A percentile compares a stretch with the other conserved stretches of the same genome.
Conservation (phyloP, 1,139 yeast species). For the Saccharomyces hybrid region DNA sequence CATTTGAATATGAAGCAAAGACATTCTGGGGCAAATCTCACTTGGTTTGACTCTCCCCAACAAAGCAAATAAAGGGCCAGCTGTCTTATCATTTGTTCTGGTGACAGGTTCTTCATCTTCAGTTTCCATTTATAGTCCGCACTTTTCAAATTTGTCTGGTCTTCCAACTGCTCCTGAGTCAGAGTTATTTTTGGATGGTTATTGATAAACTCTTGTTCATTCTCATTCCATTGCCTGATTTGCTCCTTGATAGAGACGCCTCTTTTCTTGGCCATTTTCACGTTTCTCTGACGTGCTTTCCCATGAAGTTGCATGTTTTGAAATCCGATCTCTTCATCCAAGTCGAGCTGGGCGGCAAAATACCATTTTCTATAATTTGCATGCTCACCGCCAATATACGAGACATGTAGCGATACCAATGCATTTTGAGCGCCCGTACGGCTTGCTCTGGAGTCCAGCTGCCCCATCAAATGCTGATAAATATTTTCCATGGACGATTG, state of each 20-base stretch:
- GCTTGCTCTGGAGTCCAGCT: conserved; percentile 64
- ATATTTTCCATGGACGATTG: conserved; percentile 54
- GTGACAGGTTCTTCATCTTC: conserved; percentile 48
- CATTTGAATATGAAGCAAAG: conserved; percentile 73
- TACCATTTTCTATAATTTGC: conserved; percentile 68
- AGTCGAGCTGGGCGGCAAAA: conserved; percentile 61
- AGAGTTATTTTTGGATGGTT: conserved; percentile 27
- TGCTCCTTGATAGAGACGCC: conserved; percentile 31
- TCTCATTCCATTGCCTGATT: conserved; percentile 25
- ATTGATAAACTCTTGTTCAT: conserved; percentile 28
- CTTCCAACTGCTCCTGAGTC: conserved; percentile 44
- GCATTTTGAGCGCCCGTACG: conserved; percentile 51
- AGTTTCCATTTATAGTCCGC: conserved; percentile 57
- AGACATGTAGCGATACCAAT: conserved; percentile 55
- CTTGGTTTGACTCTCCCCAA: conserved; percentile 88
- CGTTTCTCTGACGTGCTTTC: conserved; percentile 30
- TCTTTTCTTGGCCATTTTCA: conserved; percentile 31
- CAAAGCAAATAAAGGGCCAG: conserved; percentile 60
- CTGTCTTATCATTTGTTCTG: conserved; percentile 55
- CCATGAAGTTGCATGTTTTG: conserved; percentile 36
- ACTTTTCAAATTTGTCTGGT: conserved; percentile 47
- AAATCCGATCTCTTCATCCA: conserved; percentile 53
- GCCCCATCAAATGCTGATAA: conserved; percentile 53
- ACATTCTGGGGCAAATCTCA: conserved; percentile 81
- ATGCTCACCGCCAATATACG: conserved; percentile 63